Evolutionary conservation across 1,284 basidiomycete genomes (phyloP), one percentile per base, ranked within the genome.

Genomic region (Athelia psychrophila): DNA sequence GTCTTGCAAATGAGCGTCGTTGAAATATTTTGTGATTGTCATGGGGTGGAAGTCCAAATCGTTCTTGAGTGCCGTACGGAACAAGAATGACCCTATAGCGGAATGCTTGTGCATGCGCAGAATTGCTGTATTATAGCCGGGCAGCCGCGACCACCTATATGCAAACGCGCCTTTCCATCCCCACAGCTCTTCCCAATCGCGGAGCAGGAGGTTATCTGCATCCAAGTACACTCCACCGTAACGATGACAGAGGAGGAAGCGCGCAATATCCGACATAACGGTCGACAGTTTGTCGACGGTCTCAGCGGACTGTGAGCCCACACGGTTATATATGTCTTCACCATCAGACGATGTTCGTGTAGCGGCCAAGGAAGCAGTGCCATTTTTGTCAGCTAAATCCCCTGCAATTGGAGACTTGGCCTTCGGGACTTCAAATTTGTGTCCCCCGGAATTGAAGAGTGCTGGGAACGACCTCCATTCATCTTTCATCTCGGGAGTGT

Each of bases 111-210:
- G 81, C 74, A 92, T 76, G 52, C 84, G 80, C 51, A 91, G 73
- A 3, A 91, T 85, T 2, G 88, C 88, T 3, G 88, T 91, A 69
- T 91, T 91, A 69, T 91, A 91, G 60, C 84, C 86, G 56, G 84
- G 78, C 53, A 88, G 71, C 55, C 83, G 77, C 10, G 81, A 84
- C 88, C 88, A 91, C 8, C 87, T 78, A 64, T 91, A 92, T 1
- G 88, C 88, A 60, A 91, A 91, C 27, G 87, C 86, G 16, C 88
- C 88, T 51, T 82, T 80, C 81, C 85, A 91, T 44, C 86, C 86
- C 86, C 87, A 92, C 3, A 92, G 71, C 60, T 91, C 88, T 66
- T 90, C 88, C 89, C 89, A 92, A 64, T 92, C 89, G 13, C 88
- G 79, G 2, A 91, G 71, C 57, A 92, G 77, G 53, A 92, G 77